These are phyloP conservation scores for Dryas drummondii DNA, from an alignment of 306 rosid species.

Conservation along the genomic window DNA sequence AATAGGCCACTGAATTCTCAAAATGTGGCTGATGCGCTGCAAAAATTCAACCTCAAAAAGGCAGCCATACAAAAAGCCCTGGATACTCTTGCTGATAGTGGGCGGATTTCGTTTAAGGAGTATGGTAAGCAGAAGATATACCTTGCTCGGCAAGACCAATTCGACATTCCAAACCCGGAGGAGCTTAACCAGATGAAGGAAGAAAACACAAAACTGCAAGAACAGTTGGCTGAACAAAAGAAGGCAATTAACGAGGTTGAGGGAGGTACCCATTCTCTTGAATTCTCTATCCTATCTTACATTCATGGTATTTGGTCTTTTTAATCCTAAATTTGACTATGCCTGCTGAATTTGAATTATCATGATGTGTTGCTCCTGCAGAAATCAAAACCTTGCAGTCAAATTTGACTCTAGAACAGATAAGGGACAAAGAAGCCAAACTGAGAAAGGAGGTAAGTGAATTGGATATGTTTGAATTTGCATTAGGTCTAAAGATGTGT, in stretches of 20 bases:
- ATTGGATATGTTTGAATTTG: slow-evolving; percentile 21
- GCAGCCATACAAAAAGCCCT: slow-evolving; percentile 71
- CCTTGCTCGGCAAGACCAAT: slow-evolving; percentile 81
- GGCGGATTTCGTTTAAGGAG: slow-evolving; percentile 81
- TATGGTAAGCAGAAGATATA: slow-evolving; percentile 97
- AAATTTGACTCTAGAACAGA: slow-evolving; percentile 79
- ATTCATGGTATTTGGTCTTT: neutral
- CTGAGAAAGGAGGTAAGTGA: slow-evolving; percentile 68
- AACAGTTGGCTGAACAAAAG: slow-evolving; percentile 52
- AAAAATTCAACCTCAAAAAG: slow-evolving; percentile 88
- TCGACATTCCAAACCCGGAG: slow-evolving; percentile 65
- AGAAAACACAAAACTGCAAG: slow-evolving; percentile 56
- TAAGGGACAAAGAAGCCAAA: slow-evolving; percentile 55
- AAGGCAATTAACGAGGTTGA: slow-evolving; percentile 56
- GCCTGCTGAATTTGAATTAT: neutral
- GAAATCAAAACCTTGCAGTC: slow-evolving; percentile 74
- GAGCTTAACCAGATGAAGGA: slow-evolving; percentile 91
- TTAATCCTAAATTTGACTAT: neutral
- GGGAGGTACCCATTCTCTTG: slow-evolving; percentile 50
- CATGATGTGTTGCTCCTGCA: slow-evolving; percentile 41
- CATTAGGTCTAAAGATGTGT: slow-evolving; percentile 14
- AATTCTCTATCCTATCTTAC: neutral
- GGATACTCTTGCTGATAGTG: slow-evolving; percentile 73
- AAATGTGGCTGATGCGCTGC: slow-evolving; percentile 81
- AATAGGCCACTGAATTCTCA: slow-evolving; percentile 83